Evolutionary conservation across 2,329 filamentous ascomycete species (phyloP), one percentile per base, ranked within the genome.

Genomic region (Pseudonectria foliicola): DNA sequence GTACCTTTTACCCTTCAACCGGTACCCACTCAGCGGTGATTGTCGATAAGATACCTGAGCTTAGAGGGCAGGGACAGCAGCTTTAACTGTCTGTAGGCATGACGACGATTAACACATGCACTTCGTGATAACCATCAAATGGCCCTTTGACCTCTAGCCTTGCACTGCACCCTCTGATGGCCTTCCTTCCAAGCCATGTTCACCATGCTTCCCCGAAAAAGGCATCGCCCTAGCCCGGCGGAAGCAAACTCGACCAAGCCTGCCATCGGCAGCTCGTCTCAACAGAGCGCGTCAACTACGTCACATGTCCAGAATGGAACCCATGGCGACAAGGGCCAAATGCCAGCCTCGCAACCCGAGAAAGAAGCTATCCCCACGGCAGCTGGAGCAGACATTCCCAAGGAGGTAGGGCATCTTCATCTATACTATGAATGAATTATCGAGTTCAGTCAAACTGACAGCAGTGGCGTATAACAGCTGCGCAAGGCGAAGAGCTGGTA

Each of bases 401-500:
- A 46, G 42, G 38, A 46, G 31, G 50, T 51, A 33, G 12, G 41
- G 16, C 10, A 13, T 5, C 7, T 26, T 10, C n/a, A 12, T 10
- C 23, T 4, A 24, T 16, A 13, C 10, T 29, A 27, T 30, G 13
- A 4, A 12, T 10, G 27, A 15, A 13, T 27, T 13, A 25, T 11
- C 13, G 16, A 13, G n/a, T 10, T 33, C 25, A 5, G 14, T 15
- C 29, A 13, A 27, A 30, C 10, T 31, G 12, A n/a, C 31, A 25
- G 26, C 33, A 15, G 6, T 14, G 26, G 11, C 30, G 18, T 12
- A 14, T 31, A 14, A 24, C 46, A 76, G 71, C 56, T 69, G 25
- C 67, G 64, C 39, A 75, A 75, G 50, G 58, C 67, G 7, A 63
- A 63, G 31, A 79, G 75, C 53, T 81, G 76, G 77, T 80, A 80